Evolutionary conservation across 331 rosid species (phyloP).

Genomic region (Rosa hybrid): DNA sequence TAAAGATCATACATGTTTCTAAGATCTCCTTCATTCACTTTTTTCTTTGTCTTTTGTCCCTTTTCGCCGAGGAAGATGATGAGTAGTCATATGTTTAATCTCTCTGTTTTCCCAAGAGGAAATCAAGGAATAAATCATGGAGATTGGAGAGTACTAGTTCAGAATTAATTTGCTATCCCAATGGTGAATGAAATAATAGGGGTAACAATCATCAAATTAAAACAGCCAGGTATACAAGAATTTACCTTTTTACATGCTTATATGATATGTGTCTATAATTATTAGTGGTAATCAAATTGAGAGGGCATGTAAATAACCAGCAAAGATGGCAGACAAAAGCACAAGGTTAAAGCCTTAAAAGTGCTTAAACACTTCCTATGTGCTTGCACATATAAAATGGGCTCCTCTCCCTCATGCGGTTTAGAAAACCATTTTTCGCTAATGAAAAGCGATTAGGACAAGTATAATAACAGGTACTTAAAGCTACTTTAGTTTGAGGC

Average conservation of each 20-base stretch:
- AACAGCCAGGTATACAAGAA: not conserved
- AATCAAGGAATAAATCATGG: constrained; percentile 28
- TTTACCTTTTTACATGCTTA: not conserved
- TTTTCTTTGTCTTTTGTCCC: not conserved
- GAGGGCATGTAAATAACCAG: not conserved
- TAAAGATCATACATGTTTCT: constrained; percentile 20
- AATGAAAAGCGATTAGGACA: not conserved
- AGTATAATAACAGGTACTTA: not conserved
- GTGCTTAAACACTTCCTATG: not conserved
- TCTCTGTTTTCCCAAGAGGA: constrained; percentile 7
- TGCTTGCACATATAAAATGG: not conserved
- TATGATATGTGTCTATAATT: constrained; percentile 10
- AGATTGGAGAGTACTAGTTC: not conserved
- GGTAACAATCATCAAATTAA: constrained; percentile 3
- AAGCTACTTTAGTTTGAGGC: constrained; percentile 23
- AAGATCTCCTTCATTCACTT: not conserved
- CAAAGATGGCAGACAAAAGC: constrained; percentile 22
- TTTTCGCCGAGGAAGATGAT: not conserved
- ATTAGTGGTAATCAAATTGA: not conserved
- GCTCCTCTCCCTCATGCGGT: not conserved
- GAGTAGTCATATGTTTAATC: not conserved
- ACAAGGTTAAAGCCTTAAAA: constrained; percentile 18
- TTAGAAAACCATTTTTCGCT: constrained; percentile 6
- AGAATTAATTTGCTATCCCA: not conserved
- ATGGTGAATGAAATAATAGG: constrained; percentile 1